A percentile compares a stretch with the other conserved stretches of the same genome.
Evolutionary conservation across 495 filamentous ascomycete genomes (phyloP).

Genomic region (Aspergillus homomorphus): DNA sequence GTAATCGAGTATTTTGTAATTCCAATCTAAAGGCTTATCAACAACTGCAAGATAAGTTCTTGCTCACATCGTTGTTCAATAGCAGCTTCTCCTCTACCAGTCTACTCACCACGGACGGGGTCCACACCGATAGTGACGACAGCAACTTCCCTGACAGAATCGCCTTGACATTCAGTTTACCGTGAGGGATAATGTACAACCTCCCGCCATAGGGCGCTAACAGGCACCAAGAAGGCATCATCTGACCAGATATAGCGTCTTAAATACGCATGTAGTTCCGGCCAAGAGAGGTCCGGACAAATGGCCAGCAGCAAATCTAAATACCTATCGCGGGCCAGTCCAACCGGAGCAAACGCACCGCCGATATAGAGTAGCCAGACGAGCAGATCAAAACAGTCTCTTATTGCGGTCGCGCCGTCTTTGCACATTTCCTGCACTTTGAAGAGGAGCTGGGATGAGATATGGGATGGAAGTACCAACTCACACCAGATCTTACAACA

Average conservation of each 20-base stretch:
- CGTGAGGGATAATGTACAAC: neutral
- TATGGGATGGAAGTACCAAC: conserved; percentile 32
- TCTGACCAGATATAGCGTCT: conserved; percentile 42
- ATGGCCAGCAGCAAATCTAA: conserved; percentile 27
- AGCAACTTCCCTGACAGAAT: too few species aligned
- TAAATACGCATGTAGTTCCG: conserved; percentile 25
- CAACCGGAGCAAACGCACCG: conserved; percentile 35
- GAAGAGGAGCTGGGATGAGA: conserved; percentile 32
- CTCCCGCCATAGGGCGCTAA: conserved; percentile 33
- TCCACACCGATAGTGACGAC: too few species aligned
- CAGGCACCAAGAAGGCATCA: conserved; percentile 28
- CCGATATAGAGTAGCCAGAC: conserved; percentile 38
- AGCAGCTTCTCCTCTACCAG: too few species aligned
- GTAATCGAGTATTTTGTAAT: too few species aligned
- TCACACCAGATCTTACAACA: conserved; percentile 37
- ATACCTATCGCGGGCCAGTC: too few species aligned
- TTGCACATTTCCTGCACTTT: conserved; percentile 24
- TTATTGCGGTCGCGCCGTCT: conserved; percentile 16
- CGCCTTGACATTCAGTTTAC: too few species aligned
- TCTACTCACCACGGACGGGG: too few species aligned
- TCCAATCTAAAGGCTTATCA: too few species aligned
- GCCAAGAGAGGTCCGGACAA: conserved; percentile 26
- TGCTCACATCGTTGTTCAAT: too few species aligned
- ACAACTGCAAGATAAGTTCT: too few species aligned
- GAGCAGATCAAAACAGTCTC: conserved; percentile 31